phyloP scores from a whole-genome alignment of 495 filamentous ascomycete genomes.

The Halenospora varia region DNA sequence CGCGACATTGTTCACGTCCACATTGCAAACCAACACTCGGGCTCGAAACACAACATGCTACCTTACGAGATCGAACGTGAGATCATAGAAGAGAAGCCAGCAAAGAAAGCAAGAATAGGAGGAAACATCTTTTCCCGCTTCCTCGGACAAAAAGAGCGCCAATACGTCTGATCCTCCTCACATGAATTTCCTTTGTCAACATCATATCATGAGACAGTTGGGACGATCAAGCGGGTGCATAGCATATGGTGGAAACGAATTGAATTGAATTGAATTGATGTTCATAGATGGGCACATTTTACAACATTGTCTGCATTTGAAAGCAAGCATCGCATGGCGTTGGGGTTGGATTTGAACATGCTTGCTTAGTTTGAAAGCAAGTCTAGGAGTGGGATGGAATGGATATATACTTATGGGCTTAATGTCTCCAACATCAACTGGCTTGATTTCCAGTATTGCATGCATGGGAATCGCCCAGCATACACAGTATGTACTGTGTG shows the following conservation, averaged over 20 bases:
- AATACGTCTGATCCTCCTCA: conserved; percentile 6
- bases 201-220: too few relatives aligned
- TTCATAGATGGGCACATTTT: neutral
- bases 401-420: neutral
- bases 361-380: too few relatives aligned
- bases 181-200: conserved; percentile 10
- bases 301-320: neutral
- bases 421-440: neutral
- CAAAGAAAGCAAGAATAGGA: conserved; percentile 17
- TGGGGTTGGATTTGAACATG: neutral
- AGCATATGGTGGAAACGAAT: neutral
- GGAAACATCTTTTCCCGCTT: conserved; percentile 22
- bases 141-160: conserved; percentile 6
- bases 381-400: neutral
- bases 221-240: too few relatives aligned
- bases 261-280: neutral
- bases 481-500: neutral
- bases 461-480: neutral
- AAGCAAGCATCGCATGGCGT: neutral
- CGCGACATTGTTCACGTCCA: conserved; percentile 15
- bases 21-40: neutral
- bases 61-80: conserved; percentile 26
- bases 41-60: conserved; percentile 18
- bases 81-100: conserved; percentile 16
- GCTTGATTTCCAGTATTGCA: neutral